Conservation (phyloP, 2,329 filamentous ascomycete species). For the Escovopsis weberi region DNA sequence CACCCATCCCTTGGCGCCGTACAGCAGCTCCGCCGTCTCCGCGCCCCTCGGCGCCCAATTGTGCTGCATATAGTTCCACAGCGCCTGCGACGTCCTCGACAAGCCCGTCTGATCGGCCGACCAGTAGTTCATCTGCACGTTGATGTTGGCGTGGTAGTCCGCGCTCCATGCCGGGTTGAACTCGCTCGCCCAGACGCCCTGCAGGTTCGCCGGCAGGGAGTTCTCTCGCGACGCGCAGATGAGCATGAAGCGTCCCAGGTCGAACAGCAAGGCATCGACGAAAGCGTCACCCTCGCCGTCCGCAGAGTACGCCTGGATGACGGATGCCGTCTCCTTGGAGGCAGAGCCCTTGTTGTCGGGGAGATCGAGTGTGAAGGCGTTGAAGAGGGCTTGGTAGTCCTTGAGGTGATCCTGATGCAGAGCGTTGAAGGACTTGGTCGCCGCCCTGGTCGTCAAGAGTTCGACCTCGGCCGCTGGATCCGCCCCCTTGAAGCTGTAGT, state of each 20-base stretch:
- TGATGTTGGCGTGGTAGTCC: conserved; percentile 45
- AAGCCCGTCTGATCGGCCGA: conserved; percentile 36
- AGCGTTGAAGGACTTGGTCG: conserved; percentile 15
- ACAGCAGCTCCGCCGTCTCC: conserved; percentile 37
- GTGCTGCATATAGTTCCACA: conserved; percentile 38
- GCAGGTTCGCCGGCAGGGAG: conserved; percentile 39
- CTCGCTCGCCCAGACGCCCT: conserved; percentile 38
- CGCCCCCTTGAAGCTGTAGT: conserved; percentile 32
- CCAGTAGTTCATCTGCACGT: conserved; percentile 49
- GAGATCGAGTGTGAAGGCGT: conserved; percentile 26
- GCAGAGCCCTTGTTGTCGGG: conserved; percentile 28
- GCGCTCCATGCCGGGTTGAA: conserved; percentile 27
- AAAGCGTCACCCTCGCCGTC: conserved; percentile 29
- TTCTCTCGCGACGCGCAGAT: conserved; percentile 37
- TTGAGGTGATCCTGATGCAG: conserved; percentile 21
- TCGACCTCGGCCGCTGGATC: conserved; percentile 28
- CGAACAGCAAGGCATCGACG: conserved; percentile 36
- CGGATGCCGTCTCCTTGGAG: conserved; percentile 19
- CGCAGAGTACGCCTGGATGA: conserved; percentile 3
- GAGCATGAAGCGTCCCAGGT: conserved; percentile 37
- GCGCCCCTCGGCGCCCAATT: conserved; percentile 38
- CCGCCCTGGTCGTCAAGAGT: conserved; percentile 17
- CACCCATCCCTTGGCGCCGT: conserved; percentile 40
- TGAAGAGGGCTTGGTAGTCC: conserved; percentile 26
- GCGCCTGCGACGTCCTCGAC: conserved; percentile 25